Percentiles rank a stretch among this genome's conserved stretches.
Conservation (phyloP, 139 green algal species). For the Mychonastes homosphaera region DNA sequence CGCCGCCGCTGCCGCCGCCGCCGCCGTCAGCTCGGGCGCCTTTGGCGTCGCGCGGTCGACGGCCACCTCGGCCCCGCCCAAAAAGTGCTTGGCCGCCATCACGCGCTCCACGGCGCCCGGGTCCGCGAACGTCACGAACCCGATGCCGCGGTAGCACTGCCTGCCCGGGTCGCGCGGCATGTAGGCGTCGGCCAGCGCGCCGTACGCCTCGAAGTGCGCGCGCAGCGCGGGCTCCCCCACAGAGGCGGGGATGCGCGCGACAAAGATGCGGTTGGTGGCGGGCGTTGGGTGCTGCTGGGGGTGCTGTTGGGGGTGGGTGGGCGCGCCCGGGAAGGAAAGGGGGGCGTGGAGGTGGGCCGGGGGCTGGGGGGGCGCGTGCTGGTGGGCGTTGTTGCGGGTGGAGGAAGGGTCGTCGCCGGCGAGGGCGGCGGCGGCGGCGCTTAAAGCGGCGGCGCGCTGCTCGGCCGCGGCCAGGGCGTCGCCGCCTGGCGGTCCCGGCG, state of each 20-base stretch:
- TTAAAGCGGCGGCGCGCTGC: too few relatives aligned
- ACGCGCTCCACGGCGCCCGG: conserved; percentile 58
- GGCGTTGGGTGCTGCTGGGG: too few relatives aligned
- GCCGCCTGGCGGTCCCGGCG: too few relatives aligned
- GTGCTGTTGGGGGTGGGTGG: too few relatives aligned
- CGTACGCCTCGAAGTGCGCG: conserved; percentile 77
- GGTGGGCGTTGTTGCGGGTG: too few relatives aligned
- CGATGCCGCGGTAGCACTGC: conserved; percentile 70
- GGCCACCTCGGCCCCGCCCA: conserved; percentile 74
- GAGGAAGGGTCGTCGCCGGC: too few relatives aligned
- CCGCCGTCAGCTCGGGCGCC: conserved; percentile 34
- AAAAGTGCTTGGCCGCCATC: conserved; percentile 54
- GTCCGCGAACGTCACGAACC: conserved; percentile 74
- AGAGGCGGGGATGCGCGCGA: conserved; percentile 65
- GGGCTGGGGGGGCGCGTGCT: too few relatives aligned
- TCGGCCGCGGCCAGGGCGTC: too few relatives aligned
- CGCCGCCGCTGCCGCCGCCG: neutral
- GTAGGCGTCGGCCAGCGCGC: conserved; percentile 68
- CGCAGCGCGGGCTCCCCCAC: conserved; percentile 68
- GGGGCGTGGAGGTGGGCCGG: too few relatives aligned
- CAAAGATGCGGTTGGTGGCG: conserved; percentile 78
- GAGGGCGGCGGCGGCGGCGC: too few relatives aligned
- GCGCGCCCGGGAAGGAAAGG: too few relatives aligned
- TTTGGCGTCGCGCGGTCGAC: conserved; percentile 81
- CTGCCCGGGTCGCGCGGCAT: conserved; percentile 76